Base-by-base conservation (phyloP, 2,329 filamentous ascomycete genomes). In the Nothopassalora personata region DNA sequence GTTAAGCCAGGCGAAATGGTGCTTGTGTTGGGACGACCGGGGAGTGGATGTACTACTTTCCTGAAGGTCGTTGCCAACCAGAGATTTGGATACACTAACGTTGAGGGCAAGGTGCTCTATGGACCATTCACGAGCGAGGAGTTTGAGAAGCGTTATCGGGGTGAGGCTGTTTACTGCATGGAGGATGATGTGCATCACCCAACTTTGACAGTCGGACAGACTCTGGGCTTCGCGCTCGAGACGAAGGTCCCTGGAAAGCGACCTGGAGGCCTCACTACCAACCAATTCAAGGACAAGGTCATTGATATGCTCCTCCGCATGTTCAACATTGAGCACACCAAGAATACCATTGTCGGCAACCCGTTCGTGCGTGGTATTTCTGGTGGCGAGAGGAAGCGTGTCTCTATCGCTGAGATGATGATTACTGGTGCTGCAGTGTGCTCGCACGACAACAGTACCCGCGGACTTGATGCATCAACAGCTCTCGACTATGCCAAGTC, bases 321-420 rank as follows among this genome's bases (percentile, higher is more conserved):
- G 89, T 95, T 96, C 80, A 94, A 93, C 71, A 96, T 96, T 56
- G 88, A 92, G 72, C 91, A 96, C 73, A 95, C 91, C 0, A 83
- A 85, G 54, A 83, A 91, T 71, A 97, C 92, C 0, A 85, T 93
- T 31, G 90, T 96, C 28, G 92, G 92, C 7, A 88, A 94, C 63
- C 83, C 85, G 0, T 91, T 93, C 63, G 82, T 94, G 19, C 86
- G 89, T 53, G 91, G 91, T 72, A 81, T 95, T 0, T 76, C 73
- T 48, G 78, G 78, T 48, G 78, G 78, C 7, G 78, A 80, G 66
- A 75, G 76, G 62, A 80, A 80, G 67, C 73, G 79, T 39, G 77
- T 80, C 1, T 75, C 71, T 4, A 80, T 81, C 27, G 79, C 78
- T 0, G 79, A 81, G 61, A 75, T 75, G 15, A 77, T 80, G 76